Evolutionary conservation across 352 stramenopile genomes (phyloP).

Genomic region (Globisporangium nagaii): DNA sequence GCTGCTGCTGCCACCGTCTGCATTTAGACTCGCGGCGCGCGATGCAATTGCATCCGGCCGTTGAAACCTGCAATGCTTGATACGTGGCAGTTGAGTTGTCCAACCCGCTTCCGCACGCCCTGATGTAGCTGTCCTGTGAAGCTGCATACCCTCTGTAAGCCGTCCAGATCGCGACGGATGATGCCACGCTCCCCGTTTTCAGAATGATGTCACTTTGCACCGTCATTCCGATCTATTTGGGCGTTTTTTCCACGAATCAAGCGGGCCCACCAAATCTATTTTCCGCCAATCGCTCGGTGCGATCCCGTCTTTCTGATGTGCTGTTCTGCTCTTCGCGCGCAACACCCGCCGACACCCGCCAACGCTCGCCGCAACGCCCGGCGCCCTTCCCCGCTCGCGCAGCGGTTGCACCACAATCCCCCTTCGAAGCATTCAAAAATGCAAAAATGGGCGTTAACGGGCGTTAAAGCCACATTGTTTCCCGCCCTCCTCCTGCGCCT

Average conservation of each 20-base stretch:
- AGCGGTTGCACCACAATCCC: not conserved
- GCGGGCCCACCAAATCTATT: not conserved
- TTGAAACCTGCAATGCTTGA: too few species aligned
- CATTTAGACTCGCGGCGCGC: too few species aligned
- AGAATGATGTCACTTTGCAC: conserved; percentile 1
- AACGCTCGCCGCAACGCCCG: not conserved
- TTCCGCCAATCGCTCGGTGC: conserved; percentile 8
- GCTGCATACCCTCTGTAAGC: not conserved
- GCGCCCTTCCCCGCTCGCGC: not conserved
- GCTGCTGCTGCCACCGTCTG: too few species aligned
- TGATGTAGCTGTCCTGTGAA: too few species aligned
- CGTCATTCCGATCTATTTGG: not conserved
- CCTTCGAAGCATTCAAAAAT: conserved; percentile 11
- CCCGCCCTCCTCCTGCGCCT: too few species aligned
- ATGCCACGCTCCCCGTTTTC: not conserved
- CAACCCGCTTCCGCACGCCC: too few species aligned
- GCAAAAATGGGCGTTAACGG: not conserved
- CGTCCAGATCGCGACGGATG: too few species aligned
- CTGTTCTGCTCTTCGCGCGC: too few species aligned
- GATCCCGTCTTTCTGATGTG: conserved; percentile 5
- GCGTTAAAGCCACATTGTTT: not conserved
- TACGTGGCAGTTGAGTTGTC: too few species aligned
- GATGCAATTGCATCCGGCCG: too few species aligned
- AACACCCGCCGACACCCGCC: not conserved
- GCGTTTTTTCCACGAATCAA: conserved; percentile 2